These are phyloP conservation scores for Taiwanofungus camphoratus DNA, from an alignment of 1,284 basidiomycete genomes.

Conservation along the genomic window DNA sequence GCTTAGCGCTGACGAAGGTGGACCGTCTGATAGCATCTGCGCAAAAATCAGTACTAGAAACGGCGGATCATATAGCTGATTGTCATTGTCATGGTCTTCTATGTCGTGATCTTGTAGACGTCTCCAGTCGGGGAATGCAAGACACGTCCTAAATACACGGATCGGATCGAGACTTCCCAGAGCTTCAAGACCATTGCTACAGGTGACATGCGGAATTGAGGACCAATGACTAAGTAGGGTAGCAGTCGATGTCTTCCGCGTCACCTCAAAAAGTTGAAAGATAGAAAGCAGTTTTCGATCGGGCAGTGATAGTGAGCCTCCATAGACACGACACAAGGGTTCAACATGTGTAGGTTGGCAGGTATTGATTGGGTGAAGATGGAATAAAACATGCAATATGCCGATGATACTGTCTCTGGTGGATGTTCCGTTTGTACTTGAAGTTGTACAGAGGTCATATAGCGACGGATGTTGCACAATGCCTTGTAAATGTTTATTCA, in stretches of 20 bases:
- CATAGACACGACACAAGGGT: conserved; percentile 69
- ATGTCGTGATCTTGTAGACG: conserved; percentile 32
- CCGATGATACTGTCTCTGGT: conserved; percentile 42
- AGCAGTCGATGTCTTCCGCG: conserved; percentile 61
- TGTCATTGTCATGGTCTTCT: conserved; percentile 26
- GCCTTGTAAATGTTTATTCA: conserved; percentile 61
- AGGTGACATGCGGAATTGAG: conserved; percentile 34
- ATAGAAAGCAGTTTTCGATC: conserved; percentile 70
- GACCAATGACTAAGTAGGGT: conserved; percentile 64
- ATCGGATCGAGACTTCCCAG: conserved; percentile 67
- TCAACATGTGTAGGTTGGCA: conserved; percentile 80
- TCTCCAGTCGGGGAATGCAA: conserved; percentile 65
- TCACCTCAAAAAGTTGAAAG: conserved; percentile 73
- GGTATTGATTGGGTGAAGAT: conserved; percentile 70
- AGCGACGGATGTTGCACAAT: conserved; percentile 60
- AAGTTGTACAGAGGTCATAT: conserved; percentile 34
- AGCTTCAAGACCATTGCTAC: conserved; percentile 52
- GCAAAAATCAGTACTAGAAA: conserved; percentile 70
- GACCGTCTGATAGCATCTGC: conserved; percentile 53
- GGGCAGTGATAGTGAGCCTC: conserved; percentile 56
- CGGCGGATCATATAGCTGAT: conserved; percentile 72
- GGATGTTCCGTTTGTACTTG: conserved; percentile 12
- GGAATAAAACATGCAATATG: conserved; percentile 63
- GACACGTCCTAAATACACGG: conserved; percentile 67
- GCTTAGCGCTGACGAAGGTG: conserved; percentile 54